Evolutionary conservation across 1,139 yeast species (phyloP), one percentile per base, ranked within the genome.

Genomic region (Lizanozyma gosingica): DNA sequence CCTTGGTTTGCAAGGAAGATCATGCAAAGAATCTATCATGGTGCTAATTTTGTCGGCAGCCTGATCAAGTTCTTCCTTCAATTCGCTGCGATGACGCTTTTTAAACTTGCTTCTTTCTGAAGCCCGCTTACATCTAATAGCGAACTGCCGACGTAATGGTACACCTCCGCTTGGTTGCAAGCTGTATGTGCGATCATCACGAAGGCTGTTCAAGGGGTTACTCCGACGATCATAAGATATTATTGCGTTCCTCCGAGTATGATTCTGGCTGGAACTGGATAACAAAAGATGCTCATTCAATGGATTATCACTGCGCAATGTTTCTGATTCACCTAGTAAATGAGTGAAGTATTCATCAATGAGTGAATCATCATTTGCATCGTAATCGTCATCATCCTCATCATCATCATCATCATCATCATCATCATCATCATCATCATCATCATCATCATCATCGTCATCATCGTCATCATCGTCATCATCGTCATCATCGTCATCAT

Each of bases 231-330:
- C 22, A 22, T 6, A 22, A 22, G 41, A 40, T 11, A 50, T 46
- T 18, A 53, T 39, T 8, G 57, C 49, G 37, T 55, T 51, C 11
- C 47, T 44, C 42, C 54, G 49, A 4, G 56, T 50, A 17, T 48
- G 49, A 37, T 57, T 57, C 36, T 58, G 60, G n/a, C 63, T 49
- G 2, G 64, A 65, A 9, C 62, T 53, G 3, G 62, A 52, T 2
- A 61, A 50, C 4, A 62, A 47, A n/a, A 60, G 47, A 32, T 57
- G 44, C 40, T 60, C 63, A 36, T 49, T 51, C 4, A 55, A 42
- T 35, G 46, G 52, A 18, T 50, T 42, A 18, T 51, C 54, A 2
- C 49, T 46, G 8, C 51, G 43, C 34, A 51, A 41, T 15, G 41
- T 41, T 14, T 40, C 44, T 17, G 43, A 15, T 15, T 17, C n/a